Base-by-base conservation (phyloP, 805 yeast genomes). In the Cyberlindnera suaveolens region DNA sequence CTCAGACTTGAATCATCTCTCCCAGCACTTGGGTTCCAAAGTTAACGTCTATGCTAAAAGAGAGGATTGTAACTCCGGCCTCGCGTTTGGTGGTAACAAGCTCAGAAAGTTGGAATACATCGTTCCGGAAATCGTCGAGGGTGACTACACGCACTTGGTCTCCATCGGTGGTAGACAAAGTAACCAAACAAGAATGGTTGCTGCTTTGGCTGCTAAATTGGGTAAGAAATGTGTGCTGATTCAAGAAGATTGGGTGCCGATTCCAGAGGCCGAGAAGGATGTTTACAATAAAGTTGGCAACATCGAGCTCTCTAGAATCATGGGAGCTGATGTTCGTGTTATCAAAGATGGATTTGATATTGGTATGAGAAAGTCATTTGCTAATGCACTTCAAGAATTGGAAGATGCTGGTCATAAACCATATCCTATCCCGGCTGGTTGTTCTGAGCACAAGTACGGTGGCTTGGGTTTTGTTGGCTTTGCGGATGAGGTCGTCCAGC, bases 51-150 rank as follows among this genome's bases (percentile, higher is more conserved):
- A 34, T 33, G 50, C 50, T 17, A 47, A 47, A 45, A 45, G 50
- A 34, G 50, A 47, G 42, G 50, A 47, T 41, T 47, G 50, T 32
- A 47, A 47, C 44, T 47, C 50, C 15, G 50, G 50, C 20, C 36
- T 47, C 6, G 50, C 50, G 38, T 47, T 47, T 27, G 50, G 50
- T 44, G 50, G 50, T 41, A 47, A 47, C 43, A 47, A 47, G 50
- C 45, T 47, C 36, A 36, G 50, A 36, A 47, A 47, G 50, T 42
- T 47, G 31, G 50, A 47, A 41, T 47, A 47, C 46, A 47, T 47
- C 30, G 50, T 47, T 23, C 50, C 50, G 17, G 50, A 47, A 40
- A 47, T 47, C 41, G 35, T 47, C 26, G 48, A 39, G 37, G 50
- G 50, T 18, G 50, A 47, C 40, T 47, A 47, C 44, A 47, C 50